Evolutionary conservation across 108 stramenopile genomes (phyloP), one percentile per base, ranked within the genome.

Genomic region (Fistulifera pelliculosa): DNA sequence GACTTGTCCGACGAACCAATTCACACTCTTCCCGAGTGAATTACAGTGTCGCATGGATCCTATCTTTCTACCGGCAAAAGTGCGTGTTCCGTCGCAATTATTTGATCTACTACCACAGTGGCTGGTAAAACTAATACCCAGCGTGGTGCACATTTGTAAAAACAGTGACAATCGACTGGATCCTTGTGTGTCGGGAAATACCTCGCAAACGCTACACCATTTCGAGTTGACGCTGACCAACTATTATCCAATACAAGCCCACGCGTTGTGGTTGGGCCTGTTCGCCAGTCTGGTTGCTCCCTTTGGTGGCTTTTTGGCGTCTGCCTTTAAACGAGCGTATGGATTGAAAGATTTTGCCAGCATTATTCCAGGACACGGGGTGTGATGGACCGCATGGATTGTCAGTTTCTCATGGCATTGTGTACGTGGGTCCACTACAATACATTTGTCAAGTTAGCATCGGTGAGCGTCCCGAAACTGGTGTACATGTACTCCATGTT

Each of bases 361-460:
- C 4, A 58, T 95, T 49, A 95, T 99, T 42, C 98, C 96, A 2
- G 98, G 96, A 23, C 98, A 99, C 64, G 98, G 98, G 98, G 98
- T 53, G 73, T 96, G 23, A 96, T 89, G 71, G 98, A 99, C 59
- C 81, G 98, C n/a, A 82, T 97, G 76, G 98, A 99, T 64, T 99
- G 98, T 75, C 96, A 99, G 61, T 75, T 99, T 54, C 60, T 99
- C 25, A 94, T 99, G 90, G 94, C 94, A 26, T 76, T 95, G 27
- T 92, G 80, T 47, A 94, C 90, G 13, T 98, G 94, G 81, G 95
- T 98, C 19, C 94, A 96, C 75, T 95, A 89, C 74, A 91, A 94
- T 68, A 90, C 94, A 0, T 95, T 95, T 79, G 84, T 95, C 49
- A 79, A 81, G 49, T 61, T 87, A 58, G 75, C 84, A 0, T 83